A percentile compares a stretch with the other conserved stretches of the same genome.
phyloP scores from a whole-genome alignment of 2,329 filamentous ascomycete genomes.

The Ascochyta clinopodiicola region DNA sequence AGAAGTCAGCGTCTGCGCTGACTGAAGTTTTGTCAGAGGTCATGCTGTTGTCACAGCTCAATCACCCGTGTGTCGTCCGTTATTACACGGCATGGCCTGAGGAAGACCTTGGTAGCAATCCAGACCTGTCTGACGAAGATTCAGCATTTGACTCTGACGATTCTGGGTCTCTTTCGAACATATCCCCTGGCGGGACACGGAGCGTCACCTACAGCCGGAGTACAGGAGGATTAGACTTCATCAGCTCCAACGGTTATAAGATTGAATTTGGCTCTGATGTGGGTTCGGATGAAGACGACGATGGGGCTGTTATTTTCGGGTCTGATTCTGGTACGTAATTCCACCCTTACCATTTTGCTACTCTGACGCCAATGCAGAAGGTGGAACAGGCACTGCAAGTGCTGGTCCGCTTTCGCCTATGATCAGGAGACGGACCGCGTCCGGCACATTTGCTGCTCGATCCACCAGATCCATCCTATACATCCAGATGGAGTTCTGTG shows the following conservation, averaged over 20 bases:
- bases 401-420: slow-evolving; percentile 44
- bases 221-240: slow-evolving; percentile 83
- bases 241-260: slow-evolving; percentile 81
- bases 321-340: slow-evolving; percentile 47
- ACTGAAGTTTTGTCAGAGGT: slow-evolving; percentile 87
- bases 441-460: slow-evolving; percentile 55
- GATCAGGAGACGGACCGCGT: slow-evolving; percentile 49
- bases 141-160: slow-evolving; percentile 37
- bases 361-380: slow-evolving; percentile 46
- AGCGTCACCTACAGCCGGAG: slow-evolving; percentile 70
- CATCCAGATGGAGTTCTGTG: slow-evolving; percentile 99
- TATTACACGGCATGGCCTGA: slow-evolving; percentile 98
- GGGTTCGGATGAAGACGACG: slow-evolving; percentile 49
- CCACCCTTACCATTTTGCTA: not conserved
- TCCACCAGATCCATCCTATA: slow-evolving; percentile 79
- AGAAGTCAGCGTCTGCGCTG: slow-evolving; percentile 74
- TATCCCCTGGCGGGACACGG: slow-evolving; percentile 33
- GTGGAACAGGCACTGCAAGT: slow-evolving; percentile 52
- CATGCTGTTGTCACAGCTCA: slow-evolving; percentile 86
- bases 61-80: slow-evolving; percentile 84
- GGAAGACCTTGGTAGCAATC: slow-evolving; percentile 60
- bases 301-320: slow-evolving; percentile 43
- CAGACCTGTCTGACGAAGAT: slow-evolving; percentile 43
- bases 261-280: slow-evolving; percentile 76
- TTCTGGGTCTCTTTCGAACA: slow-evolving; percentile 33